Evolutionary conservation across 768 basidiomycete genomes (phyloP), one percentile per base, ranked within the genome.

Genomic region (Amanita thiersii): DNA sequence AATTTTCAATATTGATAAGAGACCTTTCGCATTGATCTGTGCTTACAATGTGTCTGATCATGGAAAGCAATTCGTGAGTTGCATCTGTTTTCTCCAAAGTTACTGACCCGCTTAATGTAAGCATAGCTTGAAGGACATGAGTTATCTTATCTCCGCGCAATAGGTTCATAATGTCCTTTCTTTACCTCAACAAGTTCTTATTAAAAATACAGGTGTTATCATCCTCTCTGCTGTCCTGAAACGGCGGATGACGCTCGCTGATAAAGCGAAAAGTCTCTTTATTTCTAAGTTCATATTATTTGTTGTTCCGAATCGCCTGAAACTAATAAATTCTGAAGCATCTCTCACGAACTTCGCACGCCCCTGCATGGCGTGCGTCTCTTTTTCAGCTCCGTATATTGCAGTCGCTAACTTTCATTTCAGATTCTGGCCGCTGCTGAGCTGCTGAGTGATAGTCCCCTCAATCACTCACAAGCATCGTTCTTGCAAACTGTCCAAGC

Each of bases 401-500:
- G 23, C 37, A 44, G 24, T 51, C 32, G 33, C 52, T 43, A 15
- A 49, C 21, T 25, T 8, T 33, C 39, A 23, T 21, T 38, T 21
- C 46, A 86, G 81, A 94, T 96, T 49, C 64, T 93, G 23, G 91
- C 91, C 2, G 87, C 91, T 2, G 90, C 90, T 8, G 93, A 97
- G 53, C 65, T 97, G n/a, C 68, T 97, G 17, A 73, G 75, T 35
- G 92, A 94, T 34, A 94, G 86, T 9, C 54, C 71, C n/a, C 65
- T 97, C 23, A 84, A 79, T 53, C 79, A 85, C 35, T 79, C 80
- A 9, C 93, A 97, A 58, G 57, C 66, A 7, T 89, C 91, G 0
- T 94, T 91, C 66, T 63, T 96, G 37, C 86, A 91, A 55, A 96
- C 93, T 0, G 87, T 96, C 1, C 86, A 92, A 57, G 91, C 89